These are phyloP conservation scores for Fusarium nelsonii DNA, from an alignment of 2,329 filamentous ascomycete species.

Conservation along the genomic window DNA sequence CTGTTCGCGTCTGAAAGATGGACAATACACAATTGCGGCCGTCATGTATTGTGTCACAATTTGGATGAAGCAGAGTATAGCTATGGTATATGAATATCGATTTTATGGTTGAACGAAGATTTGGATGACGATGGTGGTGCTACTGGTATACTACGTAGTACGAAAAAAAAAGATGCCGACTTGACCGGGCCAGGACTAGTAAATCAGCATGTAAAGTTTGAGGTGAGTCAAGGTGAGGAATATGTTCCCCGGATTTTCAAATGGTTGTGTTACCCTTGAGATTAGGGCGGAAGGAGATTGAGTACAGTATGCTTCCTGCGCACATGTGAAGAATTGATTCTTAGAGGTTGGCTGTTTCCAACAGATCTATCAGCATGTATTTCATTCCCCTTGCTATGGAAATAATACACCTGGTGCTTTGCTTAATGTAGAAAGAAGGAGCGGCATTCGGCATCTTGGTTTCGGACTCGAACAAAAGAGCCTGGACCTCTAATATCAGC, in stretches of 20 bases:
- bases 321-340: not conserved
- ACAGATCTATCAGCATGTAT: not conserved
- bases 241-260: constrained; percentile 28
- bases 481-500: constrained; percentile 6
- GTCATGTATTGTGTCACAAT: not conserved
- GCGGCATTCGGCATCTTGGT: constrained; percentile 59
- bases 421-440: not conserved
- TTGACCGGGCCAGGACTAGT: constrained; percentile 6
- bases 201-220: not conserved
- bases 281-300: constrained; percentile 4
- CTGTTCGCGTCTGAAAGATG: not conserved
- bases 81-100: not conserved
- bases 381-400: no score
- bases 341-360: not conserved
- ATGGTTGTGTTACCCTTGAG: not conserved
- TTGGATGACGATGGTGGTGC: not conserved
- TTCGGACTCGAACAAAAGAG: constrained; percentile 2
- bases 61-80: no score
- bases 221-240: constrained; percentile 30
- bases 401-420: no score
- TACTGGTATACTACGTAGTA: not conserved
- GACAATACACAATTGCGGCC: not conserved
- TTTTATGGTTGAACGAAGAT: not conserved
- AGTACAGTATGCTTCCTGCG: not conserved
- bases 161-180: not conserved